Evolutionary conservation across 2,329 filamentous ascomycete genomes (phyloP).

Genomic region (Intubia oerlemansii): DNA sequence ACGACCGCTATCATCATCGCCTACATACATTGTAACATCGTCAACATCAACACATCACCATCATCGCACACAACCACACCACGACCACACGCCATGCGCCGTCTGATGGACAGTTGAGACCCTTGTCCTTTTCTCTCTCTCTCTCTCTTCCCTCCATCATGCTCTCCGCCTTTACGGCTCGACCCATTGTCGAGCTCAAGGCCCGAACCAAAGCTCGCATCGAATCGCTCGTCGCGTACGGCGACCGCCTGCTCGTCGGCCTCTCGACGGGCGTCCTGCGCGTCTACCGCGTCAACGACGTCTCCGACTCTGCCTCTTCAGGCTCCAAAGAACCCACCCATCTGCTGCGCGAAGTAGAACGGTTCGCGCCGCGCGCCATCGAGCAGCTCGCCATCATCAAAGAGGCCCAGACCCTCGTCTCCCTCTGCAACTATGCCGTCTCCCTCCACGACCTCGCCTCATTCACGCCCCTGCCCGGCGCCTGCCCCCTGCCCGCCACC

Average conservation of each 20-base stretch:
- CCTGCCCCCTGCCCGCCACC: conserved; percentile 54
- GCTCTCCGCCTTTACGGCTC: conserved; percentile 94
- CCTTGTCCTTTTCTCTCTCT: too few species aligned
- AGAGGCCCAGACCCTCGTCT: conserved; percentile 78
- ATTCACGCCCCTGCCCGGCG: conserved; percentile 46
- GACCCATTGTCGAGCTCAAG: conserved; percentile 91
- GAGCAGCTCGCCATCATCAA: conserved; percentile 93
- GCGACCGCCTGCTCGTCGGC: conserved; percentile 79
- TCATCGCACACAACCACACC: too few species aligned
- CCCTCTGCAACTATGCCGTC: conserved; percentile 73
- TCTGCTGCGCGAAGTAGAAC: conserved; percentile 76
- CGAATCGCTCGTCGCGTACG: conserved; percentile 83
- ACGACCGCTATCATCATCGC: too few species aligned
- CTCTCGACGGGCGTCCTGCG: conserved; percentile 75
- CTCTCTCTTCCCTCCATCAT: conserved; percentile 30
- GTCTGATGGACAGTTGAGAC: too few species aligned
- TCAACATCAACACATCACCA: too few species aligned
- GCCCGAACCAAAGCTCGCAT: conserved; percentile 92
- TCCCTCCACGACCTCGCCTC: conserved; percentile 77
- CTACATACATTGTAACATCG: too few species aligned
- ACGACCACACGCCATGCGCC: too few species aligned
- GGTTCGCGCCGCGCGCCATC: conserved; percentile 74
- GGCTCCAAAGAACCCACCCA: conserved; percentile 45
- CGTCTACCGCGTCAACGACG: conserved; percentile 77
- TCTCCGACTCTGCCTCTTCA: conserved; percentile 14